Conservation (phyloP, 2,329 filamentous ascomycete species). For the Phaeoacremonium minimum region DNA sequence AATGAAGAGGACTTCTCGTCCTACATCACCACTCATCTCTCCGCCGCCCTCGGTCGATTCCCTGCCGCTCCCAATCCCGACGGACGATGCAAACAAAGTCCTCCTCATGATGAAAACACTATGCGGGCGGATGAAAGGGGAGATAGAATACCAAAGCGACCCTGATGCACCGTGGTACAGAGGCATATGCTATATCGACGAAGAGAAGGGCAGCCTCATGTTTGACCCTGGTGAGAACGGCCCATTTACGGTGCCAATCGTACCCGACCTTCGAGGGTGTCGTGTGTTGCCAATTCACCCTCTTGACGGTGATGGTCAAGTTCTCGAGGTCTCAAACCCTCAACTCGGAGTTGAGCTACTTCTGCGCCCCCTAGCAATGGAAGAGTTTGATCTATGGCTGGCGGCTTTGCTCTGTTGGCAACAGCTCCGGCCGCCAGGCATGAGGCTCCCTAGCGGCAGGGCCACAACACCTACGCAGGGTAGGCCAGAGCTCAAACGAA, state of each 20-base stretch:
- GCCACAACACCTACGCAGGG: constrained; percentile 26
- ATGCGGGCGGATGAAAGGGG: constrained; percentile 75
- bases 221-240: constrained; percentile 67
- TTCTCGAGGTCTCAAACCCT: constrained; percentile 50
- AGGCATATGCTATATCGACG: constrained; percentile 75
- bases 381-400: constrained; percentile 75
- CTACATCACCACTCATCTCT: constrained; percentile 52
- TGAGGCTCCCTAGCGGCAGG: constrained; percentile 46
- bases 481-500: constrained; percentile 38
- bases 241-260: constrained; percentile 60
- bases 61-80: constrained; percentile 54
- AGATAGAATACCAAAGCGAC: constrained; percentile 66
- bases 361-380: constrained; percentile 57
- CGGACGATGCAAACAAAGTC: constrained; percentile 67
- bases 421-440: constrained; percentile 59
- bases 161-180: constrained; percentile 59
- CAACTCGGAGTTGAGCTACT: constrained; percentile 57
- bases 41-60: constrained; percentile 56
- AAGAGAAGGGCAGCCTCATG: constrained; percentile 69
- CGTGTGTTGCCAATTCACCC: constrained; percentile 55
- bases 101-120: constrained; percentile 72
- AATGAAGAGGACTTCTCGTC: constrained; percentile 52
- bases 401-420: constrained; percentile 80
- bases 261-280: constrained; percentile 73
- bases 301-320: constrained; percentile 37